Evolutionary conservation across 208 protist genomes (phyloP), one percentile per base, ranked within the genome.

Genomic region (Naegleria fowleri): DNA sequence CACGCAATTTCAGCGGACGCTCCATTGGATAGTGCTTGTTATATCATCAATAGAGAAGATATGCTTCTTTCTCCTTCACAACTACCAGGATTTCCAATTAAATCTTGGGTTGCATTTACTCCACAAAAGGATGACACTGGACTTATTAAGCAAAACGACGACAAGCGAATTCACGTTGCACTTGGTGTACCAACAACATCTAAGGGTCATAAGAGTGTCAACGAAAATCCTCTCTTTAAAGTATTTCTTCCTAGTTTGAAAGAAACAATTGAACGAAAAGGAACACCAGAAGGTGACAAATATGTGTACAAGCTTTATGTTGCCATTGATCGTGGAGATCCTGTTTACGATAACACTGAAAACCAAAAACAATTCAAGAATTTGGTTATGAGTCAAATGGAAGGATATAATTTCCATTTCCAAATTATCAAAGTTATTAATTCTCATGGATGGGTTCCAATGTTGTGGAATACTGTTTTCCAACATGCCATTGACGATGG

Each of bases 381-480:
- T 6, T 13, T 36, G 9, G 41, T 89, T 0, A 75, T 40, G 16
- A 29, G 5, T 11, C 7, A 40, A 48, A 67, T 40, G 11, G 39
- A 13, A n/a, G 86, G 25, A 13, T 89, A 89, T 40, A 41, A 41
- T 38, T 33, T 67, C 29, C 7, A 38, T 3, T 67, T 89, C 48
- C 39, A 25, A 67, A 67, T 89, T 5, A 67, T 67, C 15, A 39
- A 11, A 16, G 29, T 38, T 67, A 29, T 89, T 40, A 67, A 89
- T 40, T 67, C n/a, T 41, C 9, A 58, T 89, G 41, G 48, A 1
- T 67, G 86, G 86, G 48, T 67, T 67, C 48, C 86, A 38, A 48
- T 89, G 13, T 22, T 89, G 9, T 89, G 86, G 86, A 89, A 89
- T 89, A 41, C 48, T n/a, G 48, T 67, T 25, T 89, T 89, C 48